Evolutionary conservation across 1,284 basidiomycete species (phyloP).

Genomic region (Cutaneotrichosporon dermatis): DNA sequence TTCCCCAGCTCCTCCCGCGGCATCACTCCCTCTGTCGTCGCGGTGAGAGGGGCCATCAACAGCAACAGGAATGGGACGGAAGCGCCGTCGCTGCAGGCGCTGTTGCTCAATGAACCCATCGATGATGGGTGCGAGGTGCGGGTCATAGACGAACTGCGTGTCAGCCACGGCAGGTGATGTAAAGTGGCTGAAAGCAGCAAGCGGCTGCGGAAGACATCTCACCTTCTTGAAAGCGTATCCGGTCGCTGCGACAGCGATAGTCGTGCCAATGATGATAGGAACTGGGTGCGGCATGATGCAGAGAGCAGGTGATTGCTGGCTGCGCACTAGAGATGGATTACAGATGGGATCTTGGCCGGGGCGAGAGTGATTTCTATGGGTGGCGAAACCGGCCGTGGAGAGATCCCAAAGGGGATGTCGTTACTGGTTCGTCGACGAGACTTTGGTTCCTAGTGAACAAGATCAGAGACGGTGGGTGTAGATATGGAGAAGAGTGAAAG

Average conservation of each 20-base stretch:
- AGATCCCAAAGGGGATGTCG: too few species aligned
- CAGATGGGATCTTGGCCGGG: not conserved
- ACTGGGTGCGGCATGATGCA: conserved; percentile 34
- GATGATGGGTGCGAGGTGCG: conserved; percentile 38
- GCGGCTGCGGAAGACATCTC: not conserved
- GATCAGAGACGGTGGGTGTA: too few species aligned
- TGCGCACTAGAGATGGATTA: not conserved
- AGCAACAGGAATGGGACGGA: conserved; percentile 3
- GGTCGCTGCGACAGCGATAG: conserved; percentile 38
- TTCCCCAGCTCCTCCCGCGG: not conserved
- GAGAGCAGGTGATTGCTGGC: not conserved
- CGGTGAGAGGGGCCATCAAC: too few species aligned
- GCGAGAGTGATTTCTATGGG: too few species aligned
- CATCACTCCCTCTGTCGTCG: too few species aligned
- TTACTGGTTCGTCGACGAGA: too few species aligned
- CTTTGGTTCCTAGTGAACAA: too few species aligned
- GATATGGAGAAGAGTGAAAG: too few species aligned
- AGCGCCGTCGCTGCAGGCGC: conserved; percentile 1
- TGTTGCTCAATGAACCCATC: conserved; percentile 34
- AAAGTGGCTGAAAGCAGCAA: too few species aligned
- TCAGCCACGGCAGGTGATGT: not conserved
- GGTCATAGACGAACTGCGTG: conserved; percentile 42
- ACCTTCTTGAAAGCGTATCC: conserved; percentile 46
- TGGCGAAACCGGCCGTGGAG: too few species aligned
- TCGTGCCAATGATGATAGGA: conserved; percentile 35